Percentiles rank a stretch among this genome's conserved stretches.
phyloP scores from a whole-genome alignment of 2,329 filamentous ascomycete genomes.

The Acrocalymma vagum region DNA sequence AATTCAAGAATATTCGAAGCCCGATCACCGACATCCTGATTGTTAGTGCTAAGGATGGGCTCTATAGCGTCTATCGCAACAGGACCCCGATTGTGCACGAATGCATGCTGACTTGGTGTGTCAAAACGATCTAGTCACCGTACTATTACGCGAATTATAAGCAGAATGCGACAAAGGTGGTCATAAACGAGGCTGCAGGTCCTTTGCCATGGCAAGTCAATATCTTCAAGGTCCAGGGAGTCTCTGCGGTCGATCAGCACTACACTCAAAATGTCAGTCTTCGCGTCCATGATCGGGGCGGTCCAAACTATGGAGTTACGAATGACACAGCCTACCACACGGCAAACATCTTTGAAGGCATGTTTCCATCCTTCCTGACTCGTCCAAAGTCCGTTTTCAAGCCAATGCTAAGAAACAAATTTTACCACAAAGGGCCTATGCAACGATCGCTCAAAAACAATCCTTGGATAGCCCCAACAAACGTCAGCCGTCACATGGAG shows the following conservation, averaged over 20 bases:
- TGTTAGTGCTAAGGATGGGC: neutral
- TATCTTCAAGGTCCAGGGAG: no score
- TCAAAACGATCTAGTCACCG: slow-evolving; percentile 31
- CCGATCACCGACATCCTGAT: slow-evolving; percentile 27
- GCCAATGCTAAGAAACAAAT: slow-evolving; percentile 13
- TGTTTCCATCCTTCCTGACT: slow-evolving; percentile 30
- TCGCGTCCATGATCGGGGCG: no score
- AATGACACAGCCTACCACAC: slow-evolving; percentile 14
- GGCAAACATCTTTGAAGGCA: slow-evolving; percentile 20
- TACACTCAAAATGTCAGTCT: no score
- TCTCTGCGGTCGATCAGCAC: no score
- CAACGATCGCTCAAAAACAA: slow-evolving; percentile 14
- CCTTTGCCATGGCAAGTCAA: slow-evolving; percentile 25
- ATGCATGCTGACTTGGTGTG: slow-evolving; percentile 37
- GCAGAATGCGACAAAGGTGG: slow-evolving; percentile 16
- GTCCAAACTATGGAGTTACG: slow-evolving; percentile 11
- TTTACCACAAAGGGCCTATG: neutral
- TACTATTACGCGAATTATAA: slow-evolving; percentile 26
- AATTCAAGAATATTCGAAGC: slow-evolving; percentile 27
- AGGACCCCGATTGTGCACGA: slow-evolving; percentile 23
- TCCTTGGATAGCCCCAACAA: slow-evolving; percentile 28
- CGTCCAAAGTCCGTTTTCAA: neutral
- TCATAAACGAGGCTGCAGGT: slow-evolving; percentile 11
- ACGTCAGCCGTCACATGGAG: slow-evolving; percentile 28
- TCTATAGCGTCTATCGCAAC: slow-evolving; percentile 12